Base-by-base conservation (phyloP, 2,329 filamentous ascomycete species). In the Colletotrichum ledebouriae region DNA sequence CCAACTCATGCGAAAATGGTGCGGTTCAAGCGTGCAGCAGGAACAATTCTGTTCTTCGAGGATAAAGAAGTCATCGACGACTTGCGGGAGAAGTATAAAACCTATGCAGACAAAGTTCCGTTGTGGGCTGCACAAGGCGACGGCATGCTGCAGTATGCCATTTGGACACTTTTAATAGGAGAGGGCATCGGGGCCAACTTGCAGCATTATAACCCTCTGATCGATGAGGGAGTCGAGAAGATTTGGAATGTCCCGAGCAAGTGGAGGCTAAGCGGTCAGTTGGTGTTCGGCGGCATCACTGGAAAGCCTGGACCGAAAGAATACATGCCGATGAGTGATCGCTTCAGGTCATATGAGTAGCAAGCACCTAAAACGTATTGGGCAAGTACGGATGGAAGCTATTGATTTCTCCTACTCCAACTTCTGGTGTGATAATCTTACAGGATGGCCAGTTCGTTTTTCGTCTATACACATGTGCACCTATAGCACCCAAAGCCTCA, bases 131-230 rank as follows among this genome's bases (percentile, higher is more conserved):
- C 87, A 71, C 93, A 97, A 82, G 89, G 90, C 71, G 87, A 86
- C 77, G 94, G 87, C 79, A 97, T 97, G 89, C 87, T 93, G 76
- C 92, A 97, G 84, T 92, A 87, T 81, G 84, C 89, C 72, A 78
- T 94, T 72, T 97, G 94, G 94, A 90, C 90, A 15, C 92, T 90
- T 3, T 88, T 97, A 63, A 92, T 94, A 82, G 86, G 90, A 69
- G 93, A 96, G 78, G 94, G 94, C 34, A 87, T 97, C 64, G 94
- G 94, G 72, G 92, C 91, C 77, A 97, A 94, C 85, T 86, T 97
- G 59, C 94, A 97, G 86, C 94, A 97, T 84, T 97, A 97, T 86
- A 96, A 94, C 87, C 94, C 94, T 17, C 80, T 97, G 63, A 88
- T 97, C 73, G 92, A 97, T 81, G 84, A 86, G 72, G 88, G 90